A percentile compares a stretch with the other conserved stretches of the same genome.
Evolutionary conservation across 73 alveolate genomes (phyloP).

Genomic region (Symbiodinium pilosum): DNA sequence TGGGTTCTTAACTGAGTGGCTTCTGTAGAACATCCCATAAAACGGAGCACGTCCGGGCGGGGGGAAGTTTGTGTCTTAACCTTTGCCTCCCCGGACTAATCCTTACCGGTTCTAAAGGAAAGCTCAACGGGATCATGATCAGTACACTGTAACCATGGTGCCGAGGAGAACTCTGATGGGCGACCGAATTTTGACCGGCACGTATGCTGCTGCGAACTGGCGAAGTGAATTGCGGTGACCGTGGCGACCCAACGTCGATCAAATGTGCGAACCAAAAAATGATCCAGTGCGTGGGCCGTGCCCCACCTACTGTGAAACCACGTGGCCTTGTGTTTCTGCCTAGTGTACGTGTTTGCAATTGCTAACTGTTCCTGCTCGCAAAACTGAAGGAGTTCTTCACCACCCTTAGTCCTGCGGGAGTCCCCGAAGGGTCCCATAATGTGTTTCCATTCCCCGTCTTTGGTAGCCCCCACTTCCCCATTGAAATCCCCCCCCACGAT

Average conservation of each 20-base stretch:
- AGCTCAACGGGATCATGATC: slow-evolving; percentile 20
- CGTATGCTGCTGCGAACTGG: not conserved
- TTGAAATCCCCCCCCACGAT: not conserved
- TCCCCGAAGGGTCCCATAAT: slow-evolving; percentile 35
- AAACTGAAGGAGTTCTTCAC: slow-evolving; percentile 5
- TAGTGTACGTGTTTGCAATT: not conserved
- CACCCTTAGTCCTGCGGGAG: slow-evolving; percentile 4
- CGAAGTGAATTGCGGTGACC: not conserved
- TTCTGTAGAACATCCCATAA: not conserved
- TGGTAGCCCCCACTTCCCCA: slow-evolving; percentile 21
- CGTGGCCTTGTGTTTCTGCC: not conserved
- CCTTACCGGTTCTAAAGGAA: not conserved
- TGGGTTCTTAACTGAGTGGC: not conserved
- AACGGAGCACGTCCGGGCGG: not conserved
- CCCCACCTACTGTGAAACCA: not conserved
- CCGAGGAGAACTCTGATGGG: not conserved
- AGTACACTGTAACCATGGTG: not conserved
- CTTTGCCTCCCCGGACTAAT: not conserved
- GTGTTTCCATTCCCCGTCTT: not conserved
- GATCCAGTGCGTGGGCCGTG: slow-evolving; percentile 25
- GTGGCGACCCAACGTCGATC: not conserved
- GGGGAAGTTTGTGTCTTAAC: not conserved
- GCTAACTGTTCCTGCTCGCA: slow-evolving; percentile 16
- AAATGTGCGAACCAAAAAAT: not conserved
- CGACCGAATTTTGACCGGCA: not conserved